Conservation (phyloP, 805 yeast species). For the Metschnikowia proteae region DNA sequence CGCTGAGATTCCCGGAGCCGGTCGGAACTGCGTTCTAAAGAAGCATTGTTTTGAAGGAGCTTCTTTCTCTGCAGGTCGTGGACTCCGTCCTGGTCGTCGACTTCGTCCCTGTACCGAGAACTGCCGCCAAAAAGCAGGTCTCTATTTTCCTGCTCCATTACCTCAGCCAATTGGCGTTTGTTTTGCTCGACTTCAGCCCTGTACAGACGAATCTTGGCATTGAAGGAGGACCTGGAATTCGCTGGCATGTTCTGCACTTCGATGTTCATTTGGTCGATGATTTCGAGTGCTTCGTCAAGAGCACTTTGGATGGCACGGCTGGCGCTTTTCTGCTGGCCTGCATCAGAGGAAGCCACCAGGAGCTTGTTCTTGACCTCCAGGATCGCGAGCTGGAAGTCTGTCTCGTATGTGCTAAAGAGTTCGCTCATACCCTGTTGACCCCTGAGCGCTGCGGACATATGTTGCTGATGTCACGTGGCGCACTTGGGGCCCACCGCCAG, state of each 20-base stretch:
- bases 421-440: constrained; percentile 37
- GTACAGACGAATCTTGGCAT: constrained; percentile 73
- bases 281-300: constrained; percentile 76
- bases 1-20: constrained; percentile 84
- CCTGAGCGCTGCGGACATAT: not conserved
- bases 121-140: constrained; percentile 62
- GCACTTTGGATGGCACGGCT: constrained; percentile 60
- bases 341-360: constrained; percentile 34
- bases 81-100: constrained; percentile 17
- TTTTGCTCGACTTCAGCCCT: constrained; percentile 54
- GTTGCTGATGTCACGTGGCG: not conserved
- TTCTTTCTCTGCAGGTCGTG: constrained; percentile 74
- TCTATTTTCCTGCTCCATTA: constrained; percentile 70
- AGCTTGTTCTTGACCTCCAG: constrained; percentile 69
- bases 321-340: constrained; percentile 51
- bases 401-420: constrained; percentile 59
- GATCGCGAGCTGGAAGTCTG: constrained; percentile 67
- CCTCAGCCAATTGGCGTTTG: constrained; percentile 51
- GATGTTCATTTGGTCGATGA: constrained; percentile 80
- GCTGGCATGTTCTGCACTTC: constrained; percentile 87
- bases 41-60: constrained; percentile 69
- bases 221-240: constrained; percentile 61
- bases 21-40: constrained; percentile 78
- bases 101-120: constrained; percentile 34
- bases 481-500: no score